Percentiles rank a stretch among this genome's conserved stretches.
phyloP scores from a whole-genome alignment of 306 rosid species.

The Morella rubra region DNA sequence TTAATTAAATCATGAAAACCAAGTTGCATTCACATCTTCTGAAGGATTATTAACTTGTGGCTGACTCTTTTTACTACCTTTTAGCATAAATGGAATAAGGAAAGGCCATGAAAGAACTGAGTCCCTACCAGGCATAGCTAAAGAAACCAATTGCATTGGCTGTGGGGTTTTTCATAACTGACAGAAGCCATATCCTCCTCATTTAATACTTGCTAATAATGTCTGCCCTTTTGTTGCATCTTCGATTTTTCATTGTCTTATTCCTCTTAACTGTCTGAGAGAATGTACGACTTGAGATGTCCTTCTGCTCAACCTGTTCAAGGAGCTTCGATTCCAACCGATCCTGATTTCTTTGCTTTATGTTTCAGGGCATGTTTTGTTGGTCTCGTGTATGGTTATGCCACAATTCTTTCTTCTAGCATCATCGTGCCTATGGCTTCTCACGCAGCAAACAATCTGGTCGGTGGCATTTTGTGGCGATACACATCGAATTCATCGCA shows the following conservation, averaged over 20 bases:
- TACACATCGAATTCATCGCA: slow-evolving; percentile 47
- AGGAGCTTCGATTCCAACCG: neutral
- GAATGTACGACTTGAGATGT: slow-evolving; percentile 2
- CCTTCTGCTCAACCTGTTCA: neutral
- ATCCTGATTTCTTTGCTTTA: slow-evolving; percentile 15
- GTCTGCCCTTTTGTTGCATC: neutral
- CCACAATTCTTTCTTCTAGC: slow-evolving; percentile 77
- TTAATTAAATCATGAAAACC: neutral
- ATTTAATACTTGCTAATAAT: neutral
- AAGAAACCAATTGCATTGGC: neutral
- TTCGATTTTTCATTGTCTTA: neutral
- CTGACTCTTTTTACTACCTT: no score
- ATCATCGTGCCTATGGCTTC: slow-evolving; percentile 77
- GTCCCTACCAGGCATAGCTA: no score
- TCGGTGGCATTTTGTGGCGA: slow-evolving; percentile 79
- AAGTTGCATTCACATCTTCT: no score
- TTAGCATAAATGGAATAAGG: no score
- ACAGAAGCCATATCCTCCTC: neutral
- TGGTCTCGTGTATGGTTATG: slow-evolving; percentile 84
- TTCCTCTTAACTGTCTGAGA: neutral
- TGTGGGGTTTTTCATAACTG: neutral
- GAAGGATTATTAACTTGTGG: no score
- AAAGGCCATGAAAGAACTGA: no score
- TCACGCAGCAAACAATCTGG: slow-evolving; percentile 80
- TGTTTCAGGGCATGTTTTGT: slow-evolving; percentile 89